Base-by-base conservation (phyloP, 441 rosid species). In the Euphorbia celastroides region DNA sequence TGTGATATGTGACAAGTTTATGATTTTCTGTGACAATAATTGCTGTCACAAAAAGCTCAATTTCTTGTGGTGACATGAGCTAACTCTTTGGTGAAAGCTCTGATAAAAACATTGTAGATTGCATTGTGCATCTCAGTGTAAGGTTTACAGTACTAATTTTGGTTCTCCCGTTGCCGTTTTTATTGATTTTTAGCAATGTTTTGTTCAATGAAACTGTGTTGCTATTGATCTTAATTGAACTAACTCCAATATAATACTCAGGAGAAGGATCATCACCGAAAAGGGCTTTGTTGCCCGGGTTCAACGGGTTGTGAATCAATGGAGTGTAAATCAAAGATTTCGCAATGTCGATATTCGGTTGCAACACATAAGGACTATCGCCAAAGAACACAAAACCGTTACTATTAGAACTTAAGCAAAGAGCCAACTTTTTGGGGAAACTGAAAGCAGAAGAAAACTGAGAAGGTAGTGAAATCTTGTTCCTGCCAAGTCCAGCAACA, bases 71-170 rank as follows among this genome's bases (percentile, higher is more conserved):
- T n/a, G n/a, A 65, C 28, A 2, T 62, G 13, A 54, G 52, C 42
- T 31, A 70, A 32, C 58, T 23, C 64, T 16, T 57, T 77, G 5
- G 60, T 46, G 12, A 82, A 80, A 4, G 79, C 65, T 1, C 57
- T 57, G 4, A 68, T 31, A 14, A 84, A 59, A 10, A 78, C 81
- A 8, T 68, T 70, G 72, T 71, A 77, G 59, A 79, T 77, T 13
- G 77, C 64, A 3, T 80, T 69, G 25, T 75, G 61, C 74, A 75
- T 50, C 44, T 79, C 72, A 0, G 92, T 87, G 85, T 87, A 86
- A 1, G 92, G 91, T 83, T 7, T 9, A 86, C 89, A 0, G 90
- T 83, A 74, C 90, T 91, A 74, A 91, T 77, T 72, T 86, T 87
- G 11, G 97, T 87, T 38, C 94, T 92, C 0, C 94, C 92, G 0